These are phyloP conservation scores for Ophiocordyceps camponoti-saundersi DNA, from an alignment of 2,329 filamentous ascomycete species.

Conservation along the genomic window DNA sequence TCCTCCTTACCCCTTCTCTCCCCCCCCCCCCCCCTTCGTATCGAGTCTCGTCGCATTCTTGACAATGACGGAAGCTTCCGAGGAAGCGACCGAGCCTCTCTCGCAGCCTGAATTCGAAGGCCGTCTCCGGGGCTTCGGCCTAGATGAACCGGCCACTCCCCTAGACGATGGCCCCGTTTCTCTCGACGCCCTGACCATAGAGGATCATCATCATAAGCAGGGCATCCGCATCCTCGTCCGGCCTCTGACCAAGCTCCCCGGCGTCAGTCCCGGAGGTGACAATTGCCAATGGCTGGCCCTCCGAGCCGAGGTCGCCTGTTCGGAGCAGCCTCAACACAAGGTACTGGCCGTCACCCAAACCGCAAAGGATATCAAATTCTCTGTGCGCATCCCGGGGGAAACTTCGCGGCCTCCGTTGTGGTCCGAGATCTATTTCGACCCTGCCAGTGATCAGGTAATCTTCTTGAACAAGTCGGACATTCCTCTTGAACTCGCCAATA, in stretches of 20 bases:
- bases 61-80: constrained; percentile 27
- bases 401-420: constrained; percentile 30
- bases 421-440: constrained; percentile 44
- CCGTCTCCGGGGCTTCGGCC: constrained; percentile 26
- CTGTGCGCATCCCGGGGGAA: constrained; percentile 35
- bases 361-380: constrained; percentile 41
- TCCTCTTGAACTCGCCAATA: constrained; percentile 30
- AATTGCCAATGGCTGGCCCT: constrained; percentile 40
- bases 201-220: constrained; percentile 33
- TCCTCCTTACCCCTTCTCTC: no score
- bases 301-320: constrained; percentile 33
- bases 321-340: constrained; percentile 35
- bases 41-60: neutral
- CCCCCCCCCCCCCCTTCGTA: no score
- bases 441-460: constrained; percentile 39
- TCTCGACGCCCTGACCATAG: constrained; percentile 33
- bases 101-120: constrained; percentile 37
- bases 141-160: constrained; percentile 23
- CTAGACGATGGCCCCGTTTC: constrained; percentile 27
- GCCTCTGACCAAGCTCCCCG: constrained; percentile 32
- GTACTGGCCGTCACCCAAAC: constrained; percentile 45
- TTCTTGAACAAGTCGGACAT: constrained; percentile 37
- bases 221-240: constrained; percentile 41
- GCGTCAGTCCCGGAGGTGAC: constrained; percentile 36
- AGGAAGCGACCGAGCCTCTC: constrained; percentile 28